Evolutionary conservation across 352 stramenopile species (phyloP).

Genomic region (Pythium biforme): DNA sequence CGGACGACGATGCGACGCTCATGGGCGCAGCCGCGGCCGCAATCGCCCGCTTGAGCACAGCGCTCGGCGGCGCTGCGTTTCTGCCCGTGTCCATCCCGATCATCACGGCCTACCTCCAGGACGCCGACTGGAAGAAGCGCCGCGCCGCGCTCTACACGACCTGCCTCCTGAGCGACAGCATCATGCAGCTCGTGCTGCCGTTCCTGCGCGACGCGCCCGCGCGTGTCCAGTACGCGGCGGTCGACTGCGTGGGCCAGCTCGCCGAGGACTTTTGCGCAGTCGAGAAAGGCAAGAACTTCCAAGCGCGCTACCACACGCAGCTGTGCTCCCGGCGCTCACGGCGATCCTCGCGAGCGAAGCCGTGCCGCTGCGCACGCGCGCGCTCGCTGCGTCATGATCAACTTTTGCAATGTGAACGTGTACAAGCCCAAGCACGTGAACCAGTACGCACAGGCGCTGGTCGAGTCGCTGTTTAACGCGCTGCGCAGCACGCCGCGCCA

Average conservation of each 20-base stretch:
- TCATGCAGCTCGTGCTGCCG: conserved; percentile 63
- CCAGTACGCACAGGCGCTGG: conserved; percentile 62
- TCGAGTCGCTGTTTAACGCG: conserved; percentile 80
- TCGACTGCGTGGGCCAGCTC: conserved; percentile 83
- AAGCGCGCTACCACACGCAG: conserved; percentile 72
- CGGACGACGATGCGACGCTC: conserved; percentile 61
- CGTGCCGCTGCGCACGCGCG: conserved; percentile 63
- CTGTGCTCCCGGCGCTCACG: conserved; percentile 67
- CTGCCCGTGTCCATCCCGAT: conserved; percentile 76
- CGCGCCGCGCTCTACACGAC: conserved; percentile 77
- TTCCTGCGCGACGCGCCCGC: conserved; percentile 71
- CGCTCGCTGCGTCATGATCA: conserved; percentile 74
- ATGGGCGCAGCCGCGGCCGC: conserved; percentile 70
- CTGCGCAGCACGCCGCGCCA: conserved; percentile 73
- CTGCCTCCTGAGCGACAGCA: conserved; percentile 75
- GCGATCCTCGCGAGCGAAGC: conserved; percentile 62
- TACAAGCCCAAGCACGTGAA: conserved; percentile 79
- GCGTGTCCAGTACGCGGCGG: conserved; percentile 78
- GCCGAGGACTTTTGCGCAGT: conserved; percentile 83
- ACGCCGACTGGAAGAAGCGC: conserved; percentile 70
- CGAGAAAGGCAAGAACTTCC: conserved; percentile 87
- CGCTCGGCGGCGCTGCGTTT: conserved; percentile 69
- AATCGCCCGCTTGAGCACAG: conserved; percentile 73
- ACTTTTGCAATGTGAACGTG: conserved; percentile 85
- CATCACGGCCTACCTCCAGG: conserved; percentile 62